Conservation (phyloP, 2,329 filamentous ascomycete species). For the Cercospora sojina region DNA sequence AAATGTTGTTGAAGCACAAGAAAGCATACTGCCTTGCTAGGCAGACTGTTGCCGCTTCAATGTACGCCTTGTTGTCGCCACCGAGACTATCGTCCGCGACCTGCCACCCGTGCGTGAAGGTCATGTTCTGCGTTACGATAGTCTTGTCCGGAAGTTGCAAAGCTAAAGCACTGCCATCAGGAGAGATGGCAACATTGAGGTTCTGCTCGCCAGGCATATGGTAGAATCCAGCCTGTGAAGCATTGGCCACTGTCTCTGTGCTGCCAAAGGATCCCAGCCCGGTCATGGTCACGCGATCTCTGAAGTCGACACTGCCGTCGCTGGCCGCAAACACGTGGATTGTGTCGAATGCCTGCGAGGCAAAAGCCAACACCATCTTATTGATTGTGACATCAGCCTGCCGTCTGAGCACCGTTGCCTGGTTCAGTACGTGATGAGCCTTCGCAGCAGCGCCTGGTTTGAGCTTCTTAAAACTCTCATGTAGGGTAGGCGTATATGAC, state of each 20-base stretch:
- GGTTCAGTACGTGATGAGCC: conserved; percentile 20
- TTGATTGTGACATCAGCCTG: conserved; percentile 66
- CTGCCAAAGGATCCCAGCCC: conserved; percentile 62
- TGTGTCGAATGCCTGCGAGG: conserved; percentile 68
- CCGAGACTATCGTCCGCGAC: conserved; percentile 30
- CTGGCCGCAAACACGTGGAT: conserved; percentile 71
- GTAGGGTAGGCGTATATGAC: conserved; percentile 43
- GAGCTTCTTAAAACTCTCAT: conserved; percentile 41
- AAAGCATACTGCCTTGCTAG: conserved; percentile 38
- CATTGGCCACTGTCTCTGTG: conserved; percentile 63
- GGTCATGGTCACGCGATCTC: conserved; percentile 71
- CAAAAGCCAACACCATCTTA: conserved; percentile 68
- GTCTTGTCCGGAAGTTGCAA: conserved; percentile 46
- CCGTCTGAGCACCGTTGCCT: conserved; percentile 56
- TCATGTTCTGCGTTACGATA: conserved; percentile 37
- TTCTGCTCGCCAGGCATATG: conserved; percentile 63
- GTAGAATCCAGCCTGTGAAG: conserved; percentile 75
- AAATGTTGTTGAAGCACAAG: conserved; percentile 45
- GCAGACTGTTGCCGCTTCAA: conserved; percentile 37
- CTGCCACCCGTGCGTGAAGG: conserved; percentile 34
- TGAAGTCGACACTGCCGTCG: conserved; percentile 78
- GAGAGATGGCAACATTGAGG: conserved; percentile 48
- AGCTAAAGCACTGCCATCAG: conserved; percentile 50
- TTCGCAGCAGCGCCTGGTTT: conserved; percentile 26
- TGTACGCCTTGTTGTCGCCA: conserved; percentile 28